Evolutionary conservation across 2,329 filamentous ascomycete genomes (phyloP).

Genomic region (Paecilomyces niveus): DNA sequence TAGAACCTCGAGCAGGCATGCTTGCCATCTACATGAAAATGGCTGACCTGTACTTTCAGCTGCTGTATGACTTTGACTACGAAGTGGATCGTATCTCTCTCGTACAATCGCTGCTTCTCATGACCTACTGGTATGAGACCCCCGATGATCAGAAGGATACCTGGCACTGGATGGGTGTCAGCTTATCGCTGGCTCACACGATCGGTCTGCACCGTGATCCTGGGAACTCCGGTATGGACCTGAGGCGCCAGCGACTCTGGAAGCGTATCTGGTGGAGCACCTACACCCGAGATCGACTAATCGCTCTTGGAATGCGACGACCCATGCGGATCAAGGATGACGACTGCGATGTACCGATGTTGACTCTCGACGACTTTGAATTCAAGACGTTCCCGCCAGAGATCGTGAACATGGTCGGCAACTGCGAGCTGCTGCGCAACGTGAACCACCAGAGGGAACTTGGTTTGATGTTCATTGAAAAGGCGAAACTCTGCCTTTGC

Average conservation of each 20-base stretch:
- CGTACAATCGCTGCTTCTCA: conserved; percentile 79
- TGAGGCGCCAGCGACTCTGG: conserved; percentile 72
- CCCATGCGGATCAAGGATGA: conserved; percentile 89
- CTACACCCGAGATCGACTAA: conserved; percentile 88
- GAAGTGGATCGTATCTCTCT: conserved; percentile 83
- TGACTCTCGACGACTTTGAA: conserved; percentile 78
- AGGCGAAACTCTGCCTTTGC: conserved; percentile 80
- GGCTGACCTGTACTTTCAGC: conserved; percentile 37
- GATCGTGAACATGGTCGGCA: conserved; percentile 59
- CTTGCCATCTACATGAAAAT: not conserved
- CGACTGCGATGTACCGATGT: conserved; percentile 89
- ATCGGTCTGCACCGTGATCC: conserved; percentile 89
- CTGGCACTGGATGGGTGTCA: conserved; percentile 98
- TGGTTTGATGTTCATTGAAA: conserved; percentile 83
- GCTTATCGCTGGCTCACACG: conserved; percentile 84
- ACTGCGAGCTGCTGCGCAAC: conserved; percentile 66
- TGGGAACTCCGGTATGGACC: conserved; percentile 66
- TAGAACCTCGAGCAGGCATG: conserved; percentile 11
- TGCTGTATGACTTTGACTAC: conserved; percentile 93
- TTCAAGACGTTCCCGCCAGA: conserved; percentile 60
- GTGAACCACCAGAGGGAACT: conserved; percentile 67
- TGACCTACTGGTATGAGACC: conserved; percentile 98
- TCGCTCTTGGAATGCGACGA: conserved; percentile 87
- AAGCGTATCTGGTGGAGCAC: conserved; percentile 98
- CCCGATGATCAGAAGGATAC: conserved; percentile 96